A percentile compares a stretch with the other conserved stretches of the same genome.
phyloP scores from a whole-genome alignment of 2,329 filamentous ascomycete genomes.

The Cladophialophora chaetospira region DNA sequence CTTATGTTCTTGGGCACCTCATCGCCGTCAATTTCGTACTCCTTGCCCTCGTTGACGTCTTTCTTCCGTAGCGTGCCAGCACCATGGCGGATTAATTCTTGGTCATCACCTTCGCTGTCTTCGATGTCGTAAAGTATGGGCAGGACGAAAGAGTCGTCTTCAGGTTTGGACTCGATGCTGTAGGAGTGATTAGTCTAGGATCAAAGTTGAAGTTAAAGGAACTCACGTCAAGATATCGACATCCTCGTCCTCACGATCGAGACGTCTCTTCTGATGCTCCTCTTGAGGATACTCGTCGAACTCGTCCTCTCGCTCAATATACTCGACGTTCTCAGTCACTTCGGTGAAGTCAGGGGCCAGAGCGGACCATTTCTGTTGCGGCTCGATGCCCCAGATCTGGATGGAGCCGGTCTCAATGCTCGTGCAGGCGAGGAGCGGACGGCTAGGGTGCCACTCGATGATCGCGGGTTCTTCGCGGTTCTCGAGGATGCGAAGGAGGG shows the following conservation, averaged over 20 bases:
- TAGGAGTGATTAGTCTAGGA: too few species aligned
- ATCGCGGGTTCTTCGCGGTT: slow-evolving; percentile 95
- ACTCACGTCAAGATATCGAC: slow-evolving; percentile 75
- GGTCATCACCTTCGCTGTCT: slow-evolving; percentile 90
- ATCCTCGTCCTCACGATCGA: slow-evolving; percentile 90
- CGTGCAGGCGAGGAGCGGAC: slow-evolving; percentile 84
- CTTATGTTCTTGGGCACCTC: slow-evolving; percentile 22
- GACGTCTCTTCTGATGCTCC: slow-evolving; percentile 84
- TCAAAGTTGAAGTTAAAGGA: neutral
- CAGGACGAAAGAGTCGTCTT: slow-evolving; percentile 73
- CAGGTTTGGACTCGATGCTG: slow-evolving; percentile 31
- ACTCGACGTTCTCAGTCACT: slow-evolving; percentile 97
- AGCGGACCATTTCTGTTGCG: slow-evolving; percentile 95
- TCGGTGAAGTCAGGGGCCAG: slow-evolving; percentile 95
- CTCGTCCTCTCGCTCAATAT: slow-evolving; percentile 92
- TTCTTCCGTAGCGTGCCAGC: slow-evolving; percentile 83
- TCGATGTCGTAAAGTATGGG: slow-evolving; percentile 91
- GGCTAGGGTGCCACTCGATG: slow-evolving; percentile 91
- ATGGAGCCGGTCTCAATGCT: slow-evolving; percentile 90
- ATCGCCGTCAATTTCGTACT: slow-evolving; percentile 63
- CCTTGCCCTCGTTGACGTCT: slow-evolving; percentile 73
- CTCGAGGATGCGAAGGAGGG: slow-evolving; percentile 93
- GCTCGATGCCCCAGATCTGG: slow-evolving; percentile 94
- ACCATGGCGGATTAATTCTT: slow-evolving; percentile 67
- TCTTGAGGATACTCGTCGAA: slow-evolving; percentile 90